phyloP scores from a whole-genome alignment of 768 basidiomycete species.

The Phallus indusiatus region DNA sequence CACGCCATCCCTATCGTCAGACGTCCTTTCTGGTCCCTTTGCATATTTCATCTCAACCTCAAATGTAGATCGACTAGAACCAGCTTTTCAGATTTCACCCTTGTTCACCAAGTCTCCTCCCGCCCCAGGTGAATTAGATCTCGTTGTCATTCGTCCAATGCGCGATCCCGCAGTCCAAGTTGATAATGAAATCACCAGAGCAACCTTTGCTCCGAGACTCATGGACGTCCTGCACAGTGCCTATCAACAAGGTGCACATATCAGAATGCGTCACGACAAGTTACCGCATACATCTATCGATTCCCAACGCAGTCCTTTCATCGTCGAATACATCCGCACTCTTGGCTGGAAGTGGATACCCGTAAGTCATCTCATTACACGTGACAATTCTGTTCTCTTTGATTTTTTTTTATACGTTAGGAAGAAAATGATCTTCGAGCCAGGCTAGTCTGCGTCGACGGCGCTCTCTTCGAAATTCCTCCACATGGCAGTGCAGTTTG shows the following conservation, averaged over 20 bases:
- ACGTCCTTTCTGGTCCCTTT: slow-evolving; percentile 62
- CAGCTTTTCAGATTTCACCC: slow-evolving; percentile 70
- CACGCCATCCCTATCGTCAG: slow-evolving; percentile 28
- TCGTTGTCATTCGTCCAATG: slow-evolving; percentile 67
- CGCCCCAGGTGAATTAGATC: slow-evolving; percentile 40
- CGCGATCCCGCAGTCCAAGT: slow-evolving; percentile 39
- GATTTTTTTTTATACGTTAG: slow-evolving; percentile 27
- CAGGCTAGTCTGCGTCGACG: slow-evolving; percentile 74
- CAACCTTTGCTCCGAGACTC: slow-evolving; percentile 42
- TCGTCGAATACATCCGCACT: slow-evolving; percentile 74
- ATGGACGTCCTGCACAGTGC: slow-evolving; percentile 52
- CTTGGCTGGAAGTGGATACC: slow-evolving; percentile 84
- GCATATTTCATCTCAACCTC: slow-evolving; percentile 76
- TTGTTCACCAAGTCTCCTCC: slow-evolving; percentile 39
- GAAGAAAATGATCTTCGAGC: slow-evolving; percentile 49
- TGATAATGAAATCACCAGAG: slow-evolving; percentile 35
- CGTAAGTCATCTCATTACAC: slow-evolving; percentile 32
- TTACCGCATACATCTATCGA: slow-evolving; percentile 29
- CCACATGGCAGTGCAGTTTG: slow-evolving; percentile 50
- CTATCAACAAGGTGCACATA: slow-evolving; percentile 70
- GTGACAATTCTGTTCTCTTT: neutral
- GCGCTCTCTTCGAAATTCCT: slow-evolving; percentile 56
- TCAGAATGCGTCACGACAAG: slow-evolving; percentile 45
- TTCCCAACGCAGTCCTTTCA: slow-evolving; percentile 26
- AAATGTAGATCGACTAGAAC: slow-evolving; percentile 82